A percentile compares a stretch with the other conserved stretches of the same genome.
These are phyloP conservation scores for Neonectria sp. DNA, from an alignment of 2,329 filamentous ascomycete genomes.

Conservation along the genomic window DNA sequence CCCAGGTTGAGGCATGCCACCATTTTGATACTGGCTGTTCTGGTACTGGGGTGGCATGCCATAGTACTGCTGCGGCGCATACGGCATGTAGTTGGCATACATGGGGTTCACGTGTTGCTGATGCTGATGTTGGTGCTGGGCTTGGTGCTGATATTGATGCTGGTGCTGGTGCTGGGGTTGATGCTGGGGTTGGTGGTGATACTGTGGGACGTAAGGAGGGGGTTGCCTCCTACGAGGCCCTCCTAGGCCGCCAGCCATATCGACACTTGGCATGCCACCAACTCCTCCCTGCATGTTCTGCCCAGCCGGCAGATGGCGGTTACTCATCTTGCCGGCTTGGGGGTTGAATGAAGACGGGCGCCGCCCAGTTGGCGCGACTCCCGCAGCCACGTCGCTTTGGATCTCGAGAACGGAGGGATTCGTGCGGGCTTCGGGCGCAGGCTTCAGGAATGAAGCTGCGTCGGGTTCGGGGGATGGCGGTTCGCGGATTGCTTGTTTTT, in stretches of 20 bases:
- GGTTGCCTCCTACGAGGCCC: conserved; percentile 57
- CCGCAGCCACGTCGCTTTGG: conserved; percentile 43
- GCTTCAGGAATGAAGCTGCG: conserved; percentile 43
- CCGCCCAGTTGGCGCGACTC: conserved; percentile 54
- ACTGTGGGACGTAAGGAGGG: conserved; percentile 56
- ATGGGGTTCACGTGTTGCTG: conserved; percentile 63
- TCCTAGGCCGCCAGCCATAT: conserved; percentile 54
- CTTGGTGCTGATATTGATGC: conserved; percentile 51
- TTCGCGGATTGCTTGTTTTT: conserved; percentile 17
- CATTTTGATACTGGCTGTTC: conserved; percentile 23
- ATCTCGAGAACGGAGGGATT: conserved; percentile 31
- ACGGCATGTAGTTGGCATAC: conserved; percentile 68
- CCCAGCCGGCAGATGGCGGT: conserved; percentile 83
- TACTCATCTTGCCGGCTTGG: conserved; percentile 84
- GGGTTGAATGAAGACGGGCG: conserved; percentile 54
- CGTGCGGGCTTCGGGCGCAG: conserved; percentile 27
- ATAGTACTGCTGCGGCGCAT: conserved; percentile 63
- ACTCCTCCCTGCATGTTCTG: conserved; percentile 70
- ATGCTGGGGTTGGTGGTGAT: conserved; percentile 58
- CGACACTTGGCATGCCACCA: conserved; percentile 52
- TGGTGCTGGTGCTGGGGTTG: conserved; percentile 44
- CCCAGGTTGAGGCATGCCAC: conserved; percentile 58
- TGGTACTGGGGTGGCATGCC: conserved; percentile 65
- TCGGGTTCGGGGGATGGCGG: conserved; percentile 28
- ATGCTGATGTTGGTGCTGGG: conserved; percentile 49